Base-by-base conservation (phyloP, 768 basidiomycete species). In the Mycena chlorophos region DNA sequence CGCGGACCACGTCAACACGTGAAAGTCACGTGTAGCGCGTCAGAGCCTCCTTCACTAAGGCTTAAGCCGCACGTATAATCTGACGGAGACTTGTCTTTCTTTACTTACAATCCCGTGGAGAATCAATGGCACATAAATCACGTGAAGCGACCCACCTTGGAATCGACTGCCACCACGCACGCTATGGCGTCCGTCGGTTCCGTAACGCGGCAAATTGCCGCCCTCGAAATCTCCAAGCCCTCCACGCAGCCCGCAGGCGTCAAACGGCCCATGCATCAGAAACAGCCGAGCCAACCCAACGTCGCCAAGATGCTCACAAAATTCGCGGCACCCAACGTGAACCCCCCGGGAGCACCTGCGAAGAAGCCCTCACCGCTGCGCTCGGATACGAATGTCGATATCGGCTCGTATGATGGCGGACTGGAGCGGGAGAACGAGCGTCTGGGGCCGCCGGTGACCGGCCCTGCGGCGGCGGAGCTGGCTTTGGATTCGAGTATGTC, bases 371-470 rank as follows among this genome's bases (percentile, higher is more conserved):
- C 82, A 73, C 26, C 65, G 56, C 39, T 65, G 57, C 37, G 68
- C 63, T 23, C 62, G 61, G 19, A 66, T 71, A 23, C 73, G 26
- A 74, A 40, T 57, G 70, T 91, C 37, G 91, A 93, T 65, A 92
- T 97, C 29, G 95, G 96, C 25, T 80, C 75, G 43, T 99, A 99
- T 69, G 96, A 99, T 61, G 95, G 94, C n/a, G 94, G 95, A 2
- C 82, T 98, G 19, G 95, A 97, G 72, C 74, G 83, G 29, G 96
- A 97, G 59, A 86, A 90, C 49, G 88, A 88, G 66, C 88, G 85
- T 60, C 77, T 86, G 57, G 88, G 88, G 20, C 83, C 88, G 64
- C 74, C 73, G 22, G 83, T 92, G 1, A 82, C 78, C 34, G 91
- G 89, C 1, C 87, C 92, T 58, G 88, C 90, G 2, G 93, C 90